These are phyloP conservation scores for Abelmoschus esculentus DNA, from an alignment of 345 rosid genomes.

Conservation along the genomic window DNA sequence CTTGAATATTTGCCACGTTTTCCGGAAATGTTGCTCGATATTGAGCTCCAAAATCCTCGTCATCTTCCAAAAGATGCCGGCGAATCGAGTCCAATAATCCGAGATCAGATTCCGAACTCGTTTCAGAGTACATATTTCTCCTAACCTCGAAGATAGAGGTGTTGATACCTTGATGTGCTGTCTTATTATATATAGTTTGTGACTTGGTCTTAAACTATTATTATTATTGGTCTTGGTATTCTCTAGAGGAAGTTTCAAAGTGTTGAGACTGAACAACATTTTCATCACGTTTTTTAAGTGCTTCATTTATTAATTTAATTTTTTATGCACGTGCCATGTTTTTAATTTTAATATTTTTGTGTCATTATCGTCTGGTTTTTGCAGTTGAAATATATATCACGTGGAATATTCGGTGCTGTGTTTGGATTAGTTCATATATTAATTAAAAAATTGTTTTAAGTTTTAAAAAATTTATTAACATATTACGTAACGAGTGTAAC, in stretches of 20 bases:
- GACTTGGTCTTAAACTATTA: background rate
- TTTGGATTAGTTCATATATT: no score
- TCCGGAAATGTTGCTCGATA: background rate
- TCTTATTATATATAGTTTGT: background rate
- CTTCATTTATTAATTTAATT: background rate
- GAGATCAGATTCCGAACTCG: conserved; percentile 3
- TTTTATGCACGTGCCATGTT: no score
- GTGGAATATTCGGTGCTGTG: no score
- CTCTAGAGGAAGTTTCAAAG: background rate
- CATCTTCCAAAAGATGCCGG: conserved; percentile 23
- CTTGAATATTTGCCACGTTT: background rate
- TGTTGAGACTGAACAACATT: background rate
- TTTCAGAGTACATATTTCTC: conserved; percentile 1
- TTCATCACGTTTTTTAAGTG: conserved; percentile 10
- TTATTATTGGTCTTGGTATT: background rate
- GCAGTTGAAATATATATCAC: background rate
- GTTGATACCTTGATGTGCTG: background rate
- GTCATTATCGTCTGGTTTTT: no score
- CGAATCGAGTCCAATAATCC: conserved; percentile 20
- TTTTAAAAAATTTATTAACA: no score
- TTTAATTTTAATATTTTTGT: no score
- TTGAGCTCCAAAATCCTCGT: conserved; percentile 13
- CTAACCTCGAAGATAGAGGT: background rate
- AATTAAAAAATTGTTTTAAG: no score
- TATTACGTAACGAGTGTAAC: no score